Evolutionary conservation across 768 basidiomycete species (phyloP), one percentile per base, ranked within the genome.

Genomic region (Suillus plorans): DNA sequence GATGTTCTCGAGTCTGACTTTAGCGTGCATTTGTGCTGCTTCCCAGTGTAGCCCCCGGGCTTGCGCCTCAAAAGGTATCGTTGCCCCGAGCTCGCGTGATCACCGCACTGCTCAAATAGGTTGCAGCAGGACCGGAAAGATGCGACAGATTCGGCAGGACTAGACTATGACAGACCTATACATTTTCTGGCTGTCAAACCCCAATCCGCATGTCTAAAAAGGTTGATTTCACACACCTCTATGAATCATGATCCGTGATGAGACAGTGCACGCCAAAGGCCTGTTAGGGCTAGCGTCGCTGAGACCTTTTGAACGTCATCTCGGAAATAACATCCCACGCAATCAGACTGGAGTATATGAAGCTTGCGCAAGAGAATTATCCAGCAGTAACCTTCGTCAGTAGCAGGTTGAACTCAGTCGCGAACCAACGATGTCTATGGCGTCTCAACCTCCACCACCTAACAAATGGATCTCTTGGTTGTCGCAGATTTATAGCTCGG

Each of bases 401-500:
- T 8, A 59, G 39, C 58, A 42, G 10, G 18, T 28, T 12, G 12
- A 31, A 28, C 41, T 42, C 28, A 2, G 25, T 28, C 10, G 25
- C 16, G 5, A 25, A 25, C 22, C 25, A 42, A 18, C 18, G 3
- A 13, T 14, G 12, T 55, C 31, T 6, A 59, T 59, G 58, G 20
- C 41, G 6, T 6, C 18, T 59, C 58, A 59, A 13, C 58, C 58
- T 20, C 71, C 73, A 10, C 71, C 70, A 6, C 60, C 42, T 50
- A 74, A 39, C 34, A 71, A 13, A 66, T 72, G 73, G 71, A 42
- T 63, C 10, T 57, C 63, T 3, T 72, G 73, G 72, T 47, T 72
- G 5, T 49, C 56, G 44, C 69, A n/a, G 25, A 69, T 72, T 41
- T 72, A 72, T 22, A 53, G 49, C 1, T 74, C 73, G 5, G 73